Evolutionary conservation across 352 stramenopile genomes (phyloP).

Genomic region (Phytophthora citricola): DNA sequence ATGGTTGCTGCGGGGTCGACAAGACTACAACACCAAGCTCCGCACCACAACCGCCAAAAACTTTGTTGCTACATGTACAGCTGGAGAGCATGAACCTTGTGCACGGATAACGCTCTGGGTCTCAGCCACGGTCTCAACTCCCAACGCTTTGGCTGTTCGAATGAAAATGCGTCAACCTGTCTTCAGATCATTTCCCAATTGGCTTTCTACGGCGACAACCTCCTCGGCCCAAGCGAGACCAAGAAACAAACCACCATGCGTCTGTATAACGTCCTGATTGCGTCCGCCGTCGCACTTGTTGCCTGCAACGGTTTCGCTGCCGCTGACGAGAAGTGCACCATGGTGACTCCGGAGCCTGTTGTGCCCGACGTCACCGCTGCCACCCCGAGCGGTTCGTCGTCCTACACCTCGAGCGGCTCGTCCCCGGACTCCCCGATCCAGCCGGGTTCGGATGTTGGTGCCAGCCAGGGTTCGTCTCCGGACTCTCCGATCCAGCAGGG

Average conservation of each 20-base stretch:
- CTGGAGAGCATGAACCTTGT: background rate
- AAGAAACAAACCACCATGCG: conserved; percentile 12
- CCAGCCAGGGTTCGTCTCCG: background rate
- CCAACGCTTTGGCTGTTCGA: background rate
- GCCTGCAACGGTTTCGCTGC: conserved; percentile 7
- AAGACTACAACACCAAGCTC: background rate
- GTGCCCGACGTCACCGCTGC: background rate
- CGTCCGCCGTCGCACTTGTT: conserved; percentile 6
- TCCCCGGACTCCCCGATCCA: background rate
- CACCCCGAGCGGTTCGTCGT: conserved; percentile 1
- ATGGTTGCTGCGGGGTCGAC: background rate
- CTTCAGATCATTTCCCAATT: conserved; percentile 7
- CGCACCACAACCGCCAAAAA: background rate
- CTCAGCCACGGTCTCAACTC: too few species aligned
- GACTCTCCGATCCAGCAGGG: background rate
- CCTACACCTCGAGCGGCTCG: background rate
- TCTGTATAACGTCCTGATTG: conserved; percentile 14
- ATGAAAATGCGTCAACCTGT: background rate
- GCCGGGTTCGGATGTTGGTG: background rate
- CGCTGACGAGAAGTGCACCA: conserved; percentile 7
- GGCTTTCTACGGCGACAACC: conserved; percentile 5
- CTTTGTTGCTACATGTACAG: background rate
- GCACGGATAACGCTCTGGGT: background rate
- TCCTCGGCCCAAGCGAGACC: conserved; percentile 1
- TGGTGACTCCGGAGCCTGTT: conserved; percentile 5